phyloP scores from a whole-genome alignment of 306 rosid species.

The Datisca glomerata region DNA sequence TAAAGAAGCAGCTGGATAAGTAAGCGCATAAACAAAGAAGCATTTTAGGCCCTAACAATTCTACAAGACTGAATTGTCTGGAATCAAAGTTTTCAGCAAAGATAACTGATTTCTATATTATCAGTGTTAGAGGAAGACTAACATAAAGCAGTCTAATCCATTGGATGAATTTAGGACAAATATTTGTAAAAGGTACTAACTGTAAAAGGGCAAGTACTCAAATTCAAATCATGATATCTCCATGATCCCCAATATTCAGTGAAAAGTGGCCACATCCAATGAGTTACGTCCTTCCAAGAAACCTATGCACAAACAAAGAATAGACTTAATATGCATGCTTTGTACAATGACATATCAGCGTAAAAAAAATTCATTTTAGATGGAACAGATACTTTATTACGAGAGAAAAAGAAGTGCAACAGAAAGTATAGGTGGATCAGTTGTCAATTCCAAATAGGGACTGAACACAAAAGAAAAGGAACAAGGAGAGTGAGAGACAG shows the following conservation, averaged over 20 bases:
- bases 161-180: neutral
- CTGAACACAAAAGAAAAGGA: no score
- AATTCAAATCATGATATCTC: conserved; percentile 51
- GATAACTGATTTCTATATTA: no score
- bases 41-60: conserved; percentile 1
- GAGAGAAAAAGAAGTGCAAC: no score
- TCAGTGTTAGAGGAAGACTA: no score
- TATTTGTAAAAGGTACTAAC: conserved; percentile 25
- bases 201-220: conserved; percentile 69
- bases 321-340: conserved; percentile 5
- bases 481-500: no score
- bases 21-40: conserved; percentile 6
- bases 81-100: no score
- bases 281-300: conserved; percentile 73
- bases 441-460: no score
- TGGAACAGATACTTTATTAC: no score
- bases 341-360: neutral
- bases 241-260: conserved; percentile 73
- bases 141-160: no score
- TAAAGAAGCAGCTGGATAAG: conserved; percentile 10
- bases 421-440: no score
- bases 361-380: no score
- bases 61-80: no score
- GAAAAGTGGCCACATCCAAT: conserved; percentile 96
- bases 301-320: conserved; percentile 23